A percentile compares a stretch with the other conserved stretches of the same genome.
These are phyloP conservation scores for Eimeria acervulina DNA, from an alignment of 169 alveolate species.

Conservation along the genomic window DNA sequence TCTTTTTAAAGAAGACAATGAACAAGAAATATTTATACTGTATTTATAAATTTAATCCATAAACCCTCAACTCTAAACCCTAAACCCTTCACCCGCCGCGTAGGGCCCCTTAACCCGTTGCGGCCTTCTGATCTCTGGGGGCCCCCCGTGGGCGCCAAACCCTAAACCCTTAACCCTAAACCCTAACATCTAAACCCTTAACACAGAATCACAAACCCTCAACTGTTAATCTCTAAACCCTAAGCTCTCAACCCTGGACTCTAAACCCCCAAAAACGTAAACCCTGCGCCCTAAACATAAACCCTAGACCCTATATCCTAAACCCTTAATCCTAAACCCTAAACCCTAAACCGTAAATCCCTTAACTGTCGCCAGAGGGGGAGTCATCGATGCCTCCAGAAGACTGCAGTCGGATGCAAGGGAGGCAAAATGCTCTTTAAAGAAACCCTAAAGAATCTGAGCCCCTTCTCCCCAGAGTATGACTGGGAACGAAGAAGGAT, in stretches of 20 bases:
- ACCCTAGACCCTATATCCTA: not conserved
- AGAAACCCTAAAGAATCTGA: no score
- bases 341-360: conserved; percentile 6
- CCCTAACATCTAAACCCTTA: not conserved
- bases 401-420: not conserved
- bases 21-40: no score
- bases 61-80: conserved; percentile 17
- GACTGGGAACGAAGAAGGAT: no score
- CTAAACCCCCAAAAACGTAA: not conserved
- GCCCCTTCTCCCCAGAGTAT: no score
- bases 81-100: not conserved
- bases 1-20: no score
- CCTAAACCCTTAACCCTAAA: conserved; percentile 13
- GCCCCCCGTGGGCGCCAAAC: not conserved
- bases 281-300: no score
- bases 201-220: not conserved
- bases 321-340: no score
- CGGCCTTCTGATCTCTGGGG: no score
- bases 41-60: no score
- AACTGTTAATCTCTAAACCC: not conserved
- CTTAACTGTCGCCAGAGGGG: not conserved
- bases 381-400: not conserved
- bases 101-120: not conserved
- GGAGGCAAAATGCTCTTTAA: no score
- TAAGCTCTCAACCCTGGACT: not conserved